Evolutionary conservation across 1,139 yeast genomes (phyloP), one percentile per base, ranked within the genome.

Genomic region (Torulaspora pretoriensis): DNA sequence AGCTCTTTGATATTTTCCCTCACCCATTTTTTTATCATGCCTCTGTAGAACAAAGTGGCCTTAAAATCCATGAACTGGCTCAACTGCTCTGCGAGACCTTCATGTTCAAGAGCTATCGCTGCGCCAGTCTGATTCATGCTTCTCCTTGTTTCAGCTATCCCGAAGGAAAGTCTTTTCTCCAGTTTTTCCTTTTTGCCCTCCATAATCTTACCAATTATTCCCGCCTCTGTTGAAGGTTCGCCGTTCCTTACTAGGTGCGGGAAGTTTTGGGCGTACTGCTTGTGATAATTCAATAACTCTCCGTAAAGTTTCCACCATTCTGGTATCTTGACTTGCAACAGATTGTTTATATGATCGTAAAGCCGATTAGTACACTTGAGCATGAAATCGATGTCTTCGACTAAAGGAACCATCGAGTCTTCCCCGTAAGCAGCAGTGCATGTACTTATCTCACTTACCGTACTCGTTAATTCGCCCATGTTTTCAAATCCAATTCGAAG

Each of bases 1-100:
- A 64, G 60, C 35, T 57, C 47, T 38, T 55, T 56, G 19, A 70
- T 52, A 49, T 59, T 57, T 27, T 50, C 52, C 16, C 38, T 44
- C 1, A 67, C 55, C 46, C 59, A 63, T 28, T 55, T 55, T 38
- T 53, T 52, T 22, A 73, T 54, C 7, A 65, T 48, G 12, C 58
- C 55, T 47, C 45, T 60, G 65, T 39, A 26, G 36, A 77, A 52
- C 49, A 77, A 70, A 1, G 63, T 62, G 1, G 74, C 63, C 54
- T 76, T 75, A 61, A 75, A 79, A 44, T 67, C 70, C 49, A 83
- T 64, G 48, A 76, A 81, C 42, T 73, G 74, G 40, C 83, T 80
- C 16, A 82, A 69, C 55, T 81, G 85, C 39, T 78, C 73, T 0
- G 90, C 89, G 8, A 82, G 56, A 3, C 62, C 56, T 56, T 83